A percentile compares a stretch with the other conserved stretches of the same genome.
These are phyloP conservation scores for Reutealis trisperma DNA, from an alignment of 345 rosid genomes.

Conservation along the genomic window DNA sequence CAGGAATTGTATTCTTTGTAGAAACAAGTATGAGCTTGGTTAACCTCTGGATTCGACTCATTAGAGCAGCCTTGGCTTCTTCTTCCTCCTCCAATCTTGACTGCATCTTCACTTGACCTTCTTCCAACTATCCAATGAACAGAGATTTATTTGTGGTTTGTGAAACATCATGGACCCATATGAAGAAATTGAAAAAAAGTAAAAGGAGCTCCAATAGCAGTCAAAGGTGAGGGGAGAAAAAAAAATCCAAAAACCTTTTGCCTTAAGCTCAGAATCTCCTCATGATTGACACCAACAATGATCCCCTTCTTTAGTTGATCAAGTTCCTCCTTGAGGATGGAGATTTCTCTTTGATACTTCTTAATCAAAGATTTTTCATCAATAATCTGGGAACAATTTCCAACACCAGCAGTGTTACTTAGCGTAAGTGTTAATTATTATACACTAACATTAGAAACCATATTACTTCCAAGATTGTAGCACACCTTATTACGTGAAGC, in stretches of 20 bases:
- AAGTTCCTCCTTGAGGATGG: conserved; percentile 86
- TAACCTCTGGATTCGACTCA: conserved; percentile 98
- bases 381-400: conserved; percentile 64
- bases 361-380: conserved; percentile 98
- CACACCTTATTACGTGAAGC: conserved; percentile 96
- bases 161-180: not conserved
- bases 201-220: not conserved
- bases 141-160: not conserved
- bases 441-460: not conserved
- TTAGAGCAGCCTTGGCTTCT: conserved; percentile 98
- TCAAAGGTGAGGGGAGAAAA: not conserved
- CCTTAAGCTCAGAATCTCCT: conserved; percentile 82
- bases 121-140: conserved; percentile 68
- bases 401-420: conserved; percentile 23
- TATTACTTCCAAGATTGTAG: conserved; percentile 15
- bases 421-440: conserved; percentile 9
- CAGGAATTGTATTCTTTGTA: conserved; percentile 82
- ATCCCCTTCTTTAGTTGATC: conserved; percentile 84
- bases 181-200: conserved; percentile 8
- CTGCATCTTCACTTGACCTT: conserved; percentile 99
- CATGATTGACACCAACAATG: conserved; percentile 88
- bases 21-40: conserved; percentile 99
- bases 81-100: conserved; percentile 99
- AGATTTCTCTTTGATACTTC: conserved; percentile 95
- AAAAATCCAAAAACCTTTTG: conserved; percentile 66